Base-by-base conservation (phyloP, 2,329 filamentous ascomycete species). In the Coniochaeta pulveracea region DNA sequence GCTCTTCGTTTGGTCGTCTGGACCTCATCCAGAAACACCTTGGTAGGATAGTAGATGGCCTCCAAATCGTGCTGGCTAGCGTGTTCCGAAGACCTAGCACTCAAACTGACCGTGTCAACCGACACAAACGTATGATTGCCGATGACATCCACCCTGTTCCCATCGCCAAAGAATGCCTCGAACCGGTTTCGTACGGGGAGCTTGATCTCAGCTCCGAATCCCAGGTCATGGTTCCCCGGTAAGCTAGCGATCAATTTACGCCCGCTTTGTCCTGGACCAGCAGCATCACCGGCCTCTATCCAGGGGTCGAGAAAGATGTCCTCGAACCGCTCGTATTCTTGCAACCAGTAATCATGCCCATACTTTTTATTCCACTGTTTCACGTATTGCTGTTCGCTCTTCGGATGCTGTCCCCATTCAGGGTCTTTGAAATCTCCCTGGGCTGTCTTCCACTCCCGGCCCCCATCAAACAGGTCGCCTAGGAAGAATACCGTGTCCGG, bases 101-200 rank as follows among this genome's bases (percentile, higher is more conserved):
- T 93, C 46, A 96, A 57, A 0, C 88, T 95, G 4, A 94, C 79
- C 0, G 80, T 75, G 51, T 98, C 91, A 6, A 98, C 70, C 1
- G 85, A 93, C 14, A 98, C 84, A 51, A 98, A 86, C 0, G 85
- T 93, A 53, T 98, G 91, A 50, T 98, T 98, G 10, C 85, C 91
- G 34, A 96, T 69, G 5, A 96, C 70, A 52, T 96, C 86, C 14
- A 98, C 77, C 7, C 85, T 70, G 54, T 95, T 96, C n/a, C 79
- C 74, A 35, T 91, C 80, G 4, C 91, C 91, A 57, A 98, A 96
- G 51, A 80, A 94, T 4, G 80, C 75, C 47, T 80, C 74, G 54
- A 96, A 98, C 11, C 91, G 69, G 46, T 91, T 69, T 33, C 88
- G 73, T 21, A 94, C 85, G 0, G 81, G 67, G 7, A 80, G 52